Evolutionary conservation across 345 rosid species (phyloP).

Genomic region (Iberis pinnata): DNA sequence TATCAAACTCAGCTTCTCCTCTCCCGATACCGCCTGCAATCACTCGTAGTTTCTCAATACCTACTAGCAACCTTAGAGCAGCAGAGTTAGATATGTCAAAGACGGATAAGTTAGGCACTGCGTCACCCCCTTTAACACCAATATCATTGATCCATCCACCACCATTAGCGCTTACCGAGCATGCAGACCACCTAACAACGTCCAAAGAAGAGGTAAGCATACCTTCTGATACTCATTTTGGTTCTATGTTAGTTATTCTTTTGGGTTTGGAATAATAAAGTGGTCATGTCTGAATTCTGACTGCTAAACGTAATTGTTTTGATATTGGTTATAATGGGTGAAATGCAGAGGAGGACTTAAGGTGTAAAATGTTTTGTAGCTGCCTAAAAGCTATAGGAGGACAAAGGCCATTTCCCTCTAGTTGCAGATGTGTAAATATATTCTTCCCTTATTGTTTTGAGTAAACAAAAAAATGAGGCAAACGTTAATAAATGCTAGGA

Average conservation of each 20-base stretch:
- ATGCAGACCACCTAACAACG: slow-evolving; percentile 19
- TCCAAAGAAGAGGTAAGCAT: slow-evolving; percentile 39
- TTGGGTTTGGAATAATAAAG: too few relatives aligned
- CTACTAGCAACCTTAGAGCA: slow-evolving; percentile 49
- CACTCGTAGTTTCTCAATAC: slow-evolving; percentile 83
- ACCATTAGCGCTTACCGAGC: slow-evolving; percentile 14
- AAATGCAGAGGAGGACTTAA: background rate
- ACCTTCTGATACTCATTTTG: background rate
- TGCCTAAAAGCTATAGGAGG: background rate
- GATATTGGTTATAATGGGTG: background rate
- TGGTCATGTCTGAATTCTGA: too few relatives aligned
- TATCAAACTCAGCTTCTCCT: slow-evolving; percentile 48
- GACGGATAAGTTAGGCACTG: slow-evolving; percentile 36
- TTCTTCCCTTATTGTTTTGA: background rate
- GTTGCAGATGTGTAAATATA: background rate
- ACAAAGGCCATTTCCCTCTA: background rate
- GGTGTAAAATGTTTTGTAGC: background rate
- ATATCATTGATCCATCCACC: slow-evolving; percentile 36
- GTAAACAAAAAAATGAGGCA: too few relatives aligned
- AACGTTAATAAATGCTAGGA: too few relatives aligned
- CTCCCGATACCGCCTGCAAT: slow-evolving; percentile 73
- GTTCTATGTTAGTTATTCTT: background rate
- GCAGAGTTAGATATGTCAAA: slow-evolving; percentile 36
- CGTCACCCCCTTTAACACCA: slow-evolving; percentile 70
- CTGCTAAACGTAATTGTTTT: background rate